Percentiles rank a stretch among this genome's conserved stretches.
These are phyloP conservation scores for Hypoxylon sp. DNA, from an alignment of 2,329 filamentous ascomycete species.

Conservation along the genomic window DNA sequence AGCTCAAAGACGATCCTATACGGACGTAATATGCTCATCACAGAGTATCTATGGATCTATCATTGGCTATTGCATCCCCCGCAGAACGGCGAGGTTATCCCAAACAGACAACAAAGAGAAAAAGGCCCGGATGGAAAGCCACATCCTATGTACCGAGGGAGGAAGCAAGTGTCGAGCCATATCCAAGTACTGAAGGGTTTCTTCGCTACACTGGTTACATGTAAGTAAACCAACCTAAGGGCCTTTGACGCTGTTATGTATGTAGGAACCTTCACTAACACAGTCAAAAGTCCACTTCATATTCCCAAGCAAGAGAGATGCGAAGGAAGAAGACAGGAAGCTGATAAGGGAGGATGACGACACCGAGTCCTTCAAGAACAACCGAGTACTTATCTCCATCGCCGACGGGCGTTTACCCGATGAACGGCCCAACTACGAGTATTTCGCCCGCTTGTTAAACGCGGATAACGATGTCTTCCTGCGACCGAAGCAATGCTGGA, in stretches of 20 bases:
- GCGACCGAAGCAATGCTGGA: slow-evolving; percentile 70
- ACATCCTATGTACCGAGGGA: slow-evolving; percentile 54
- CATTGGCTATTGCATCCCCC: slow-evolving; percentile 61
- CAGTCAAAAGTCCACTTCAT: slow-evolving; percentile 68
- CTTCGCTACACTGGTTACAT: slow-evolving; percentile 72
- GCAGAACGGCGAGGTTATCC: slow-evolving; percentile 55
- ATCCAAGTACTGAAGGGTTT: slow-evolving; percentile 79
- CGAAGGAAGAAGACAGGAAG: slow-evolving; percentile 65
- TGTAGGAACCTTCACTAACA: slow-evolving; percentile 10
- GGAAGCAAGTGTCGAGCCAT: slow-evolving; percentile 77
- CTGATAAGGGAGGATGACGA: slow-evolving; percentile 56
- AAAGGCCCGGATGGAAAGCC: slow-evolving; percentile 47
- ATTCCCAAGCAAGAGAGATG: slow-evolving; percentile 65
- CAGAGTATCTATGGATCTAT: slow-evolving; percentile 74
- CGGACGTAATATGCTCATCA: slow-evolving; percentile 78
- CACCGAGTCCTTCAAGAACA: slow-evolving; percentile 72
- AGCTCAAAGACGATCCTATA: slow-evolving; percentile 73
- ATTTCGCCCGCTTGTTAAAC: slow-evolving; percentile 69
- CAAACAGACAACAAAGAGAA: slow-evolving; percentile 61
- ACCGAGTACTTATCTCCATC: slow-evolving; percentile 72
- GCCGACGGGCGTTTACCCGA: slow-evolving; percentile 69
- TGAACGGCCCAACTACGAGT: slow-evolving; percentile 72
- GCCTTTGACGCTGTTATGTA: background rate
- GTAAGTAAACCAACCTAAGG: slow-evolving; percentile 59
- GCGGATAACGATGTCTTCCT: slow-evolving; percentile 67